These are phyloP conservation scores for Dryadomyces sulphureus DNA, from an alignment of 2,329 filamentous ascomycete genomes.

Conservation along the genomic window DNA sequence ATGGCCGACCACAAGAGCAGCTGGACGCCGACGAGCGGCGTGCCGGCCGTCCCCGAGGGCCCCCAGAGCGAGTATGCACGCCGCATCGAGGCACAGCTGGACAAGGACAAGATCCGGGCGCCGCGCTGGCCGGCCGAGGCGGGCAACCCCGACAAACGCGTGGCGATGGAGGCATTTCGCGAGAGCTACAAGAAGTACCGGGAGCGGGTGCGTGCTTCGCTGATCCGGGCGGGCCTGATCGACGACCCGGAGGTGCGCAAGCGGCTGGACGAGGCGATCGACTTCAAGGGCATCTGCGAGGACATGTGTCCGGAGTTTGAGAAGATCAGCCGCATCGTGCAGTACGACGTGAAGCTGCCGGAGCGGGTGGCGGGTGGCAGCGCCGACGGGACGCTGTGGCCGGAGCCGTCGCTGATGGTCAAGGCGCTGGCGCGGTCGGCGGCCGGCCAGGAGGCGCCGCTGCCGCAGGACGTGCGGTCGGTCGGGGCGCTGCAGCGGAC, in stretches of 20 bases:
- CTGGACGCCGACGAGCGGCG: background rate
- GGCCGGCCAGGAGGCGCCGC: constrained; percentile 50
- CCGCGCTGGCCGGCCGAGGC: constrained; percentile 41
- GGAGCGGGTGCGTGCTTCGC: constrained; percentile 36
- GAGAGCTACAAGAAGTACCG: constrained; percentile 43
- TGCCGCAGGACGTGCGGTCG: constrained; percentile 54
- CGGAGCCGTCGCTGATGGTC: constrained; percentile 41
- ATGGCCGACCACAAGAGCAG: too few relatives aligned
- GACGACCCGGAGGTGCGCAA: constrained; percentile 51
- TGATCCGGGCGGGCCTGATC: constrained; percentile 45
- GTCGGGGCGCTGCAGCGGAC: constrained; percentile 42
- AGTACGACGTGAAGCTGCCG: constrained; percentile 39
- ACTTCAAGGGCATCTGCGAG: constrained; percentile 53
- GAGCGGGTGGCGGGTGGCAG: constrained; percentile 18
- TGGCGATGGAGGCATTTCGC: constrained; percentile 37
- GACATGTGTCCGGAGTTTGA: constrained; percentile 58
- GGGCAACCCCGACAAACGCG: constrained; percentile 34
- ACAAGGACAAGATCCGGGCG: constrained; percentile 37
- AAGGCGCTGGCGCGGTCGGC: constrained; percentile 54
- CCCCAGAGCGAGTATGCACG: constrained; percentile 23
- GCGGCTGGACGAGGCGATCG: constrained; percentile 46
- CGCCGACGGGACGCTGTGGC: constrained; percentile 24
- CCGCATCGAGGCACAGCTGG: constrained; percentile 36
- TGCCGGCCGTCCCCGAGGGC: background rate
- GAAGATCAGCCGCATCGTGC: constrained; percentile 45